A percentile compares a stretch with the other conserved stretches of the same genome.
Conservation (phyloP, 805 yeast genomes). For the Candida ovalis region DNA sequence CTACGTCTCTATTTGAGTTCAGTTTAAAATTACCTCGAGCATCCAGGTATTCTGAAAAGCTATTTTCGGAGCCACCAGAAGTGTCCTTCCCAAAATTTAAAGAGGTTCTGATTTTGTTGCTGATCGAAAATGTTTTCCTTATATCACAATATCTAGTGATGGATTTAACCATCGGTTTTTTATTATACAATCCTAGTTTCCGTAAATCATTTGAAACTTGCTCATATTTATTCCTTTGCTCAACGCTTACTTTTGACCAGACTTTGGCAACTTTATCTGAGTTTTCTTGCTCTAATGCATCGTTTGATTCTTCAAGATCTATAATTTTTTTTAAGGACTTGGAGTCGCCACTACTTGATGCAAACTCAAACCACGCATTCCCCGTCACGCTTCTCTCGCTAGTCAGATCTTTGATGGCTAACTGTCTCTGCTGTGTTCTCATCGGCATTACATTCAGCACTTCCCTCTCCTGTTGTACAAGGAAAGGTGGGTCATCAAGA, state of each 20-base stretch:
- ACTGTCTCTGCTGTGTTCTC: slow-evolving; percentile 29
- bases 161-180: slow-evolving; percentile 24
- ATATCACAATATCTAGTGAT: slow-evolving; percentile 8
- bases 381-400: slow-evolving; percentile 12
- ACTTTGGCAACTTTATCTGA: slow-evolving; percentile 6
- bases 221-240: slow-evolving; percentile 26
- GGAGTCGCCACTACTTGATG: not conserved
- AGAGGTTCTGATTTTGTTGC: slow-evolving; percentile 5
- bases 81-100: not conserved
- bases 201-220: slow-evolving; percentile 27
- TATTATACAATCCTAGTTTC: slow-evolving; percentile 24
- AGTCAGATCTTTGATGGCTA: slow-evolving; percentile 22
- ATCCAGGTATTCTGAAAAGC: slow-evolving; percentile 6
- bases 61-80: not conserved
- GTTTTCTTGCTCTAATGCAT: slow-evolving; percentile 4
- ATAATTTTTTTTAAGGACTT: not conserved
- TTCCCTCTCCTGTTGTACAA: not conserved
- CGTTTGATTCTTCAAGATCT: slow-evolving; percentile 2
- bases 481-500: not conserved
- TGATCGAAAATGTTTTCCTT: not conserved
- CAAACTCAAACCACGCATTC: slow-evolving; percentile 23
- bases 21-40: slow-evolving; percentile 11
- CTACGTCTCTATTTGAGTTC: slow-evolving; percentile 10
- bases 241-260: slow-evolving; percentile 26
- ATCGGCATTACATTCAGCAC: slow-evolving; percentile 14